Percentiles rank a stretch among this genome's conserved stretches.
Evolutionary conservation across 371 early-diverging fungal species (phyloP).

Genomic region (Umbelopsis sp.): DNA sequence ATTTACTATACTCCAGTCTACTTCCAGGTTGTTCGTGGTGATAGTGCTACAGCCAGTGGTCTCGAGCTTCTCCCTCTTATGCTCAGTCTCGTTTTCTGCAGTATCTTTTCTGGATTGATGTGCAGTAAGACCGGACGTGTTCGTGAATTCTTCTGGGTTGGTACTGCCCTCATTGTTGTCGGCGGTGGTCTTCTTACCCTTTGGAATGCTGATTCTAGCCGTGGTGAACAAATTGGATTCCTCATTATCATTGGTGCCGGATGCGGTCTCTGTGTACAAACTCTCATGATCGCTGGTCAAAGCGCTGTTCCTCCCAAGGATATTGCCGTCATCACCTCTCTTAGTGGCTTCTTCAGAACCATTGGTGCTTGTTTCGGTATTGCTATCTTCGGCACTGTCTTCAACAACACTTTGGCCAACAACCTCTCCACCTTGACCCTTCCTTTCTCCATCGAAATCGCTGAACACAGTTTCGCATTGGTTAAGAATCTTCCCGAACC

Average conservation of each 20-base stretch:
- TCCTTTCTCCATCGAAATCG: slow-evolving; percentile 2
- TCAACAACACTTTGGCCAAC: slow-evolving; percentile 45
- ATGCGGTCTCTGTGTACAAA: slow-evolving; percentile 54
- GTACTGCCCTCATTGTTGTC: slow-evolving; percentile 37
- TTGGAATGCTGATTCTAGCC: slow-evolving; percentile 28
- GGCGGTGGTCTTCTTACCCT: slow-evolving; percentile 38
- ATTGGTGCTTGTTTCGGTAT: slow-evolving; percentile 78
- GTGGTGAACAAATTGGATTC: slow-evolving; percentile 47
- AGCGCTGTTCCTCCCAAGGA: slow-evolving; percentile 18
- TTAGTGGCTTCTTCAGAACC: slow-evolving; percentile 60
- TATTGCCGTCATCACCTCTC: slow-evolving; percentile 57
- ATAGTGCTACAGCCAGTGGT: slow-evolving; percentile 33
- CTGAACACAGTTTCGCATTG: slow-evolving; percentile 7
- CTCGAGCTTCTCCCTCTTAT: slow-evolving; percentile 53
- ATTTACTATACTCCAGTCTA: slow-evolving; percentile 70
- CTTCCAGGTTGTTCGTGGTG: slow-evolving; percentile 63
- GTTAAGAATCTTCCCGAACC: slow-evolving; percentile 12
- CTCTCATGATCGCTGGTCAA: slow-evolving; percentile 27
- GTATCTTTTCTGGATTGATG: slow-evolving; percentile 48
- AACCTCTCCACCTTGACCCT: slow-evolving; percentile 21
- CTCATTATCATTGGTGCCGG: slow-evolving; percentile 55
- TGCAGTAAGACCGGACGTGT: slow-evolving; percentile 51
- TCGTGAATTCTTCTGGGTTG: slow-evolving; percentile 48
- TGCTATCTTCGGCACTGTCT: slow-evolving; percentile 57
- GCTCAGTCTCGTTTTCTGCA: slow-evolving; percentile 46